Evolutionary conservation across 1,284 basidiomycete species (phyloP).

Genomic region (Wolfiporia cocos): DNA sequence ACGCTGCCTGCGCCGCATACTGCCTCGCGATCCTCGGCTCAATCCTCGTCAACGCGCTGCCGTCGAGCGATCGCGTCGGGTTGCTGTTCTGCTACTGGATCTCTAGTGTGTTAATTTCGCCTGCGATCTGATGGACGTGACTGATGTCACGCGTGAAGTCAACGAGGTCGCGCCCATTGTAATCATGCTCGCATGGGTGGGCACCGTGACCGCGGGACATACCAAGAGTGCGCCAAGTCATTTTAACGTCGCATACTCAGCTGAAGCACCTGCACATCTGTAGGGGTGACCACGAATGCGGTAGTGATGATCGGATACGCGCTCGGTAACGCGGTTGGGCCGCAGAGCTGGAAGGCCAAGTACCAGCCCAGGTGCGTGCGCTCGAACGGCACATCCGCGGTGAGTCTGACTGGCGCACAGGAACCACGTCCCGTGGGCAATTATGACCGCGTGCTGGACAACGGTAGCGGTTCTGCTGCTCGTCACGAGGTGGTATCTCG

Average conservation of each 20-base stretch:
- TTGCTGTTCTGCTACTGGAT: constrained; percentile 59
- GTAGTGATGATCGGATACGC: constrained; percentile 68
- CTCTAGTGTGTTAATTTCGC: constrained; percentile 41
- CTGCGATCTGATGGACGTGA: neutral
- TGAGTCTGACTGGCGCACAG: constrained; percentile 16
- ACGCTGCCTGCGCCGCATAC: constrained; percentile 49
- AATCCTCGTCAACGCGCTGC: constrained; percentile 61
- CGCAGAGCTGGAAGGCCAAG: constrained; percentile 68
- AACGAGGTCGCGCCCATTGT: constrained; percentile 66
- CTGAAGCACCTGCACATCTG: neutral
- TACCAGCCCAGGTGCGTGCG: constrained; percentile 53
- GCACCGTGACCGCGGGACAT: constrained; percentile 63
- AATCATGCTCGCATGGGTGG: constrained; percentile 66
- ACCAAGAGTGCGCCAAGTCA: constrained; percentile 45
- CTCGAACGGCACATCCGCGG: neutral
- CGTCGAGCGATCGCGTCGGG: constrained; percentile 57
- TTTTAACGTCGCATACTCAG: neutral
- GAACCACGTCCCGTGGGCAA: constrained; percentile 64
- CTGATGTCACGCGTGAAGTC: constrained; percentile 30
- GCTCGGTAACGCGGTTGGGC: constrained; percentile 64
- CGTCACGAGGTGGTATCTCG: constrained; percentile 49
- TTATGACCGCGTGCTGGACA: constrained; percentile 54
- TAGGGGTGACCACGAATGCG: constrained; percentile 53
- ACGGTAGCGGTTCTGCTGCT: constrained; percentile 44
- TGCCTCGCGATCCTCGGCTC: constrained; percentile 59